Evolutionary conservation across 352 stramenopile genomes (phyloP), one percentile per base, ranked within the genome.

Genomic region (Phytopythium montanum): DNA sequence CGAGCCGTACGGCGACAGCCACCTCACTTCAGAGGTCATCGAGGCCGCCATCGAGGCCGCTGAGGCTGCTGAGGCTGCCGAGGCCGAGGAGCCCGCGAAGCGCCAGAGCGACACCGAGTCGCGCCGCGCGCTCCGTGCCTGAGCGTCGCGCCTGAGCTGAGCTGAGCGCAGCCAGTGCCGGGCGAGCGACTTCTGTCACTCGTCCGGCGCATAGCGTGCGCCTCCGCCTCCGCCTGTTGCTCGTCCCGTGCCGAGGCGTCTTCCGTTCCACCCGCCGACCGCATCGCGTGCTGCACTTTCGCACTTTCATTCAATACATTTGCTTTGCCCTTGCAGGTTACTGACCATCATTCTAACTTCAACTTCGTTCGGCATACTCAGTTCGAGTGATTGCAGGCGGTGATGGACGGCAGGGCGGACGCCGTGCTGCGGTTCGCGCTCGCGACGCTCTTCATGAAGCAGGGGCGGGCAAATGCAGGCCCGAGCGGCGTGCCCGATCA

Each of bases 401-500:
- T 10, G 18, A 75, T 78, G 70, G 67, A 78, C 28, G 52, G 29
- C 2, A 65, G 69, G 59, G 60, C 56, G 18, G 68, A 66, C 28
- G 65, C 16, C 33, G 58, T 75, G 42, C 62, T 75, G 60, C 68
- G 71, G 41, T 79, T 79, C 50, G 71, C 69, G 25, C 68, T 76
- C 56, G 62, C 68, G 39, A 74, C 71, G 33, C 75, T 74, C 51
- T 65, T 74, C 23, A 68, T 79, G 65, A 76, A 74, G 41, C 65
- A 58, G 29, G 57, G 62, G 14, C 31, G 31, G 0, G 19, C 38
- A 10, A 9, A 10, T 0, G 23, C 36, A 6, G 26, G 19, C 10
- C 6, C 13, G 2, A 13, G 14, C 38, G 14, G 7, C 16, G 23
- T 6, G 5, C 4, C 23, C 23, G 18, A 21, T 1, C 2, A 16